Base-by-base conservation (phyloP, 2,329 filamentous ascomycete species). In the Lasiodiplodia sp. region DNA sequence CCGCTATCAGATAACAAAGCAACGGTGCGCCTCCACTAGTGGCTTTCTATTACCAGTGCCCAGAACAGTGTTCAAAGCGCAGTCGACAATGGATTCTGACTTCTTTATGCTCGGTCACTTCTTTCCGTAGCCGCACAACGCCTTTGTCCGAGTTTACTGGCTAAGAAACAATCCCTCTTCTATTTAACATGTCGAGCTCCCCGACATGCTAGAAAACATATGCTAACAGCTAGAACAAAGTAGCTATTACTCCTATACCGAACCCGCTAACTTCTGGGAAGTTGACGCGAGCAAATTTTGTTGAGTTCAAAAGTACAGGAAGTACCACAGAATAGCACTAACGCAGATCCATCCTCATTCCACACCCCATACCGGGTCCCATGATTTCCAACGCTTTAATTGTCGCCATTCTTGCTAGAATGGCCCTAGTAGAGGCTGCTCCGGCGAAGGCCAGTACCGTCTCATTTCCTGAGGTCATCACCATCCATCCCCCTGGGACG, bases 311-410 rank as follows among this genome's bases (percentile, higher is more conserved):
- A 10, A 34, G 7, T 34, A 34, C 31, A 34, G 8, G 8, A 34
- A 34, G 31, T 2, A 34, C 31, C 31, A 34, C 8, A 34, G 31
- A 34, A 34, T 34, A 34, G 31, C 8, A 34, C 31, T 34, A 8
- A 6, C 31, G 31, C 31, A 34, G 31, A 34, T 34, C 31, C 8
- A 10, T 34, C 31, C 31, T 34, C 31, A 6, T 10, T 10, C 2
- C 31, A 34, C 8, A 34, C 31, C 31, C 8, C 31, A 34, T 34
- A 34, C 31, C 8, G 2, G 31, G 31, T 10, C 4, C 8, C 23
- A 65, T 65, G 62, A 23, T 53, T 44, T 12, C 49, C 14, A 34
- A 14, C 21, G 23, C 31, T 31, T n/a, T 65, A 14, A 52, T 65
- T n/a, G 31, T 65, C 25, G 18, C 49, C 8, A 18, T 65, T n/a